Percentiles rank a stretch among this genome's conserved stretches.
phyloP scores from a whole-genome alignment of 306 rosid species.

The Vigna mungo region DNA sequence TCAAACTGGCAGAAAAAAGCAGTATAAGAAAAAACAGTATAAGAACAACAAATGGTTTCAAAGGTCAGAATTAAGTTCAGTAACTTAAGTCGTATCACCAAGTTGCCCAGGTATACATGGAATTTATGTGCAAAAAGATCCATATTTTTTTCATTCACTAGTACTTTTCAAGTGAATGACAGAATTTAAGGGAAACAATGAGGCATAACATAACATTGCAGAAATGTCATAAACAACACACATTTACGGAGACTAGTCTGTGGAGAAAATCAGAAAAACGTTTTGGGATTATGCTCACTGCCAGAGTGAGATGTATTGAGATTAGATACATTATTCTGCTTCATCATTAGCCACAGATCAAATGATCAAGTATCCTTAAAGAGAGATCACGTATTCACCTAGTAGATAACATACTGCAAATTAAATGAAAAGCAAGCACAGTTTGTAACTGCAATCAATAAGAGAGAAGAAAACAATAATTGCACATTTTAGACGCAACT shows the following conservation, averaged over 20 bases:
- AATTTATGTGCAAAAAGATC: slow-evolving; percentile 38
- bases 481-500: slow-evolving; percentile 22
- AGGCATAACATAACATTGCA: not conserved
- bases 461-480: too few relatives aligned
- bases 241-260: not conserved
- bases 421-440: too few relatives aligned
- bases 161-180: slow-evolving; percentile 20
- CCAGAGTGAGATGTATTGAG: not conserved
- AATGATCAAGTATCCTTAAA: not conserved
- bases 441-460: too few relatives aligned
- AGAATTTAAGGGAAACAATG: slow-evolving; percentile 33
- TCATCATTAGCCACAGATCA: slow-evolving; percentile 1
- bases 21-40: slow-evolving; percentile 2
- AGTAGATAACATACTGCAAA: too few relatives aligned
- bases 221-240: slow-evolving; percentile 11
- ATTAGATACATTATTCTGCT: slow-evolving; percentile 18
- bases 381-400: slow-evolving; percentile 65
- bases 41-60: slow-evolving; percentile 9
- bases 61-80: not conserved
- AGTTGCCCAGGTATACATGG: slow-evolving; percentile 16
- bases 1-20: slow-evolving; percentile 70
- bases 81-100: not conserved
- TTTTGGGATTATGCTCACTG: slow-evolving; percentile 3
- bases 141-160: slow-evolving; percentile 5
- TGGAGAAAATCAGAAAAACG: slow-evolving; percentile 15